phyloP scores from a whole-genome alignment of 352 stramenopile species.

The Phytophthora meadii region DNA sequence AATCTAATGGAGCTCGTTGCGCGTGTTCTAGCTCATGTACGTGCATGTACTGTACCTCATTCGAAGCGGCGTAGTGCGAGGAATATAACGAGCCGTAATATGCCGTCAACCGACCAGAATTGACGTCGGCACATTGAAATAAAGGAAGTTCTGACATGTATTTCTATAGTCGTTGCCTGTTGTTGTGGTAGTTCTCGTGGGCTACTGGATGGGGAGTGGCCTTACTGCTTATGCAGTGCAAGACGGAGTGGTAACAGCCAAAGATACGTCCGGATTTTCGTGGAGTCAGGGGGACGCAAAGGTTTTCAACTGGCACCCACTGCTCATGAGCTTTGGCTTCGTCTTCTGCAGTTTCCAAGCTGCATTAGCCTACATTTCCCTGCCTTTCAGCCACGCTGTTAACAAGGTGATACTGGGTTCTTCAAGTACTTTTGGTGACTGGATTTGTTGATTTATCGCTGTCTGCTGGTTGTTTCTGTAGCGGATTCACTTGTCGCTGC shows the following conservation, averaged over 20 bases:
- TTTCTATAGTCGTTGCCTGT: constrained; percentile 55
- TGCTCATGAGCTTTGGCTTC: constrained; percentile 88
- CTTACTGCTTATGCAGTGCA: constrained; percentile 66
- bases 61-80: not conserved
- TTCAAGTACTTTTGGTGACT: not conserved
- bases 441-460: not conserved
- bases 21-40: constrained; percentile 40
- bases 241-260: constrained; percentile 51
- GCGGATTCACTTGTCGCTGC: constrained; percentile 77
- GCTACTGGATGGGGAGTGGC: constrained; percentile 74
- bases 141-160: constrained; percentile 3
- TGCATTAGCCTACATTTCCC: constrained; percentile 68
- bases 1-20: constrained; percentile 27
- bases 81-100: not conserved
- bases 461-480: constrained; percentile 16
- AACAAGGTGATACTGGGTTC: constrained; percentile 56
- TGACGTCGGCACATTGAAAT: constrained; percentile 8
- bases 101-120: constrained; percentile 3
- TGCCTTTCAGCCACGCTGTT: constrained; percentile 68
- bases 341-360: constrained; percentile 80
- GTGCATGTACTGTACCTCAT: not conserved
- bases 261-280: constrained; percentile 69
- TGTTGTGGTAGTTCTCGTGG: constrained; percentile 70
- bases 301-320: constrained; percentile 90
- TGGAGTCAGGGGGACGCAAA: constrained; percentile 62